Percentiles rank a stretch among this genome's conserved stretches.
These are phyloP conservation scores for Hyaloscypha variabilis DNA, from an alignment of 495 filamentous ascomycete genomes.

Conservation along the genomic window DNA sequence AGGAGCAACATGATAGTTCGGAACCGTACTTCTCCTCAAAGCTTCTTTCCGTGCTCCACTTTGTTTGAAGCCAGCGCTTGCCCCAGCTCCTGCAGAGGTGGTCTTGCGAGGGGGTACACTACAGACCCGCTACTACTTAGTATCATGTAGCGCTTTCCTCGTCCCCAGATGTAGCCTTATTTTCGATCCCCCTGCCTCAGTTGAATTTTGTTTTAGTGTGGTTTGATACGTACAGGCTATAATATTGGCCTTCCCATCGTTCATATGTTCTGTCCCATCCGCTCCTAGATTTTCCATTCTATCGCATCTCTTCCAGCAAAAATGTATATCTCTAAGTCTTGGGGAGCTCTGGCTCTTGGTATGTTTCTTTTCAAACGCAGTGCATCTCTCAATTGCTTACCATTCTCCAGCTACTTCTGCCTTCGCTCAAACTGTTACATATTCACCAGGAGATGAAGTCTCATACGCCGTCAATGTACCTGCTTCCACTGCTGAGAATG, in stretches of 20 bases:
- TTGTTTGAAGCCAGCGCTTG: conserved; percentile 12
- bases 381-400: conserved; percentile 3
- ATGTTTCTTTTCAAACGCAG: not conserved
- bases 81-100: not conserved
- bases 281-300: not conserved
- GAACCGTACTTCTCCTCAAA: not conserved
- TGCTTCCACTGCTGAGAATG: conserved; percentile 37
- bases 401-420: conserved; percentile 6
- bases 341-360: conserved; percentile 23
- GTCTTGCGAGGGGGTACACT: not conserved
- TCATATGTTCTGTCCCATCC: not conserved
- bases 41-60: conserved; percentile 2
- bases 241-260: not conserved
- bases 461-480: conserved; percentile 53
- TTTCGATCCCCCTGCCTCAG: not conserved
- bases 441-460: conserved; percentile 27
- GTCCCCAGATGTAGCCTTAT: not conserved
- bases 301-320: not conserved
- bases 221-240: not conserved
- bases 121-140: not conserved
- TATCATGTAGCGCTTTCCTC: conserved; percentile 2
- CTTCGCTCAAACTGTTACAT: conserved; percentile 23
- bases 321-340: conserved; percentile 4
- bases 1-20: not conserved
- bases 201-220: not conserved